Base-by-base conservation (phyloP, 1,284 basidiomycete genomes). In the Trametes hirsuta region DNA sequence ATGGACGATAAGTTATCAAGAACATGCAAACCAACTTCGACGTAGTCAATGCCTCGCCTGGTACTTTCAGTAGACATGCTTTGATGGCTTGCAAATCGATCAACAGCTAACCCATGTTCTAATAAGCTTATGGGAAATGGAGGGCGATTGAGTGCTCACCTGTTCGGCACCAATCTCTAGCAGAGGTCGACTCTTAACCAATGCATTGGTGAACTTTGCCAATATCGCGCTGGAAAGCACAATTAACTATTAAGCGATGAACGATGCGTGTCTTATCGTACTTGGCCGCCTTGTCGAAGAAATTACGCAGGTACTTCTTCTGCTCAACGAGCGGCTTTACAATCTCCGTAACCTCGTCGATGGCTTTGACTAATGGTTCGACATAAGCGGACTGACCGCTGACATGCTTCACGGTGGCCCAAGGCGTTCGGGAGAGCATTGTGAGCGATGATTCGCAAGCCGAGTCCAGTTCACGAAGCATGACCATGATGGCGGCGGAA, bases 81-180 rank as follows among this genome's bases (percentile, higher is more conserved):
- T 95, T 96, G 68, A 98, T 77, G 5, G 84, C 84, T 75, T 95
- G 93, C n/a, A 97, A 80, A 73, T 98, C 95, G 45, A 98, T 90
- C 39, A 98, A 79, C 12, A 97, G 84, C 93, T 98, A 25, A 47
- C 48, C 30, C 21, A 18, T 22, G 41, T 9, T 11, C 12, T 54
- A 22, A 56, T 39, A 24, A 50, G 12, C 15, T 15, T 8, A 4
- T 24, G 8, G 18, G 10, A 41, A 1, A 18, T 24, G n/a, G 12
- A 22, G 3, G 22, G 6, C 4, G 37, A 5, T 12, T 4, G 11
- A 22, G 30, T 4, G 60, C 74, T 55, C 59, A 94, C 94, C 83
- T 97, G 95, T 74, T 98, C 95, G 3, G 95, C 95, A 6, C 94
- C 95, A 42, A 91, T 91, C 73, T 95, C 93, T 71, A 87, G 86